Conservation (phyloP, 2,329 filamentous ascomycete species). For the Coniochaeta prunicola region DNA sequence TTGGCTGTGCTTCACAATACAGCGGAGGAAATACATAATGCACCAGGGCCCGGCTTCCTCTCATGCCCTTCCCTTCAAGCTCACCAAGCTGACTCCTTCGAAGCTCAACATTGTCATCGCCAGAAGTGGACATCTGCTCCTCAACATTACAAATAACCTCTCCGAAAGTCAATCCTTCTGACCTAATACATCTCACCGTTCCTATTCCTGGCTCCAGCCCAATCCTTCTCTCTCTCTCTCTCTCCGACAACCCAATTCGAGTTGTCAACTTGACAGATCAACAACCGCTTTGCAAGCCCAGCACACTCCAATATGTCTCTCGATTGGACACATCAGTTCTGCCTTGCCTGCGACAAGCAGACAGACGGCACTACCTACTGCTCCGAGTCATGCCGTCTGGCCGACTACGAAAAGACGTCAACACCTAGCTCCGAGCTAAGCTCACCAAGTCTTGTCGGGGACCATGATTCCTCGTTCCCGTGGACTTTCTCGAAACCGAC, state of each 20-base stretch:
- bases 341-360: constrained; percentile 88
- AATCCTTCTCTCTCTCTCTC: not conserved
- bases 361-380: constrained; percentile 79
- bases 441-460: constrained; percentile 45
- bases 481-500: constrained; percentile 31
- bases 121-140: not conserved
- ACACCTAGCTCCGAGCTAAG: constrained; percentile 50
- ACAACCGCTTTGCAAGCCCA: not conserved
- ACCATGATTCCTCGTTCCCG: constrained; percentile 35
- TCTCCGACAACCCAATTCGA: not conserved
- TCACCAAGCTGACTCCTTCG: not conserved
- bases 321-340: constrained; percentile 86
- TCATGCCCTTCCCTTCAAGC: not conserved
- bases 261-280: not conserved
- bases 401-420: constrained; percentile 70
- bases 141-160: not conserved
- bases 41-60: not conserved
- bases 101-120: not conserved
- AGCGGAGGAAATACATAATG: not conserved
- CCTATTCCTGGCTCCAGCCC: not conserved
- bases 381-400: constrained; percentile 83
- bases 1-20: not conserved
- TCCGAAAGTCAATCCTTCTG: not conserved
- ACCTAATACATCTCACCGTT: not conserved
- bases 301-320: constrained; percentile 39